Evolutionary conservation across 805 yeast genomes (phyloP).

Genomic region (Huiozyma naganishii): DNA sequence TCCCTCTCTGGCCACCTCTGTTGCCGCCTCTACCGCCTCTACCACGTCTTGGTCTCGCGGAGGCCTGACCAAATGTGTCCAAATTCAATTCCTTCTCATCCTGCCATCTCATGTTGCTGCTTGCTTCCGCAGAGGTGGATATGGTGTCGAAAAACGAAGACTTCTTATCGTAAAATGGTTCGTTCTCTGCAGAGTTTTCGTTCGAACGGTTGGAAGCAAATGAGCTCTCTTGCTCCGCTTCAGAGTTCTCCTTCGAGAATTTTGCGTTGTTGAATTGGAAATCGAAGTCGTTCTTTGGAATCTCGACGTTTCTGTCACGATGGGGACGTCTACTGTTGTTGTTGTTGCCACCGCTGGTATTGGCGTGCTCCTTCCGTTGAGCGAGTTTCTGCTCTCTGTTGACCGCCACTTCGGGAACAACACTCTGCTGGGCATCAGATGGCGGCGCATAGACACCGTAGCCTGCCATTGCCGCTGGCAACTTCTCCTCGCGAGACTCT

Average conservation of each 20-base stretch:
- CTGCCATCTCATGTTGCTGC: slow-evolving; percentile 46
- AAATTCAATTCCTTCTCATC: slow-evolving; percentile 63
- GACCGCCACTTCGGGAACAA: slow-evolving; percentile 1
- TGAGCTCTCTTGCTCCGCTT: slow-evolving; percentile 10
- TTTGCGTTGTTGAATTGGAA: slow-evolving; percentile 66
- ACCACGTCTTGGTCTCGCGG: slow-evolving; percentile 33
- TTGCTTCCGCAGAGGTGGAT: slow-evolving; percentile 52
- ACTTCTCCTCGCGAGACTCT: slow-evolving; percentile 9
- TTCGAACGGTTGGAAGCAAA: neutral
- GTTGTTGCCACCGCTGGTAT: slow-evolving; percentile 1
- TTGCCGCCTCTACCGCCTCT: slow-evolving; percentile 31
- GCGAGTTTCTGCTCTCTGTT: neutral
- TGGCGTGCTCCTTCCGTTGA: slow-evolving; percentile 2
- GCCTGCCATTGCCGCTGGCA: slow-evolving; percentile 29
- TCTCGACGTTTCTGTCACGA: slow-evolving; percentile 16
- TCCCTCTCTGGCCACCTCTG: slow-evolving; percentile 20
- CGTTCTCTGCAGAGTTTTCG: slow-evolving; percentile 5
- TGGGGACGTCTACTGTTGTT: slow-evolving; percentile 6
- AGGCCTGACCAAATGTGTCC: slow-evolving; percentile 76
- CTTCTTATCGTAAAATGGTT: slow-evolving; percentile 55
- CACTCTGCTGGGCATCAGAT: slow-evolving; percentile 7
- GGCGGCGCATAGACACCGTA: slow-evolving; percentile 26
- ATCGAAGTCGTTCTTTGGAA: slow-evolving; percentile 58
- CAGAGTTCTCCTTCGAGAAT: slow-evolving; percentile 42
- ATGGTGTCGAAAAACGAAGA: slow-evolving; percentile 85